Evolutionary conservation across 352 stramenopile genomes (phyloP).

Genomic region (Saprolegnia parasitica): DNA sequence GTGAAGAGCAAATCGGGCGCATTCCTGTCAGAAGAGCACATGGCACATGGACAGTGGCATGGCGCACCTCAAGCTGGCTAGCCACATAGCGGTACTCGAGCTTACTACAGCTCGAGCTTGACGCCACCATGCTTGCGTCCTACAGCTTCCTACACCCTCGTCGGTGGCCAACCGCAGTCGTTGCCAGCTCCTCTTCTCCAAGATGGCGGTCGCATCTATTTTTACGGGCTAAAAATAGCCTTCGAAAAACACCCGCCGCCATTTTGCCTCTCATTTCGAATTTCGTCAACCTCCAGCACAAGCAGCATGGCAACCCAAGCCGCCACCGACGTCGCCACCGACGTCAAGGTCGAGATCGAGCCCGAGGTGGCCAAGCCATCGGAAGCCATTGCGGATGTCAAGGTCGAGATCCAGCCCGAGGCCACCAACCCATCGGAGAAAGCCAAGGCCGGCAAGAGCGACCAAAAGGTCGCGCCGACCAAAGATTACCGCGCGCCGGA

Average conservation of each 20-base stretch:
- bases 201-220: background rate
- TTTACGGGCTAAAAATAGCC: background rate
- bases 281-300: background rate
- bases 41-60: no score
- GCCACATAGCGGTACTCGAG: no score
- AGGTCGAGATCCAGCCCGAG: background rate
- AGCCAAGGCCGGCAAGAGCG: background rate
- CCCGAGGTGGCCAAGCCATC: background rate
- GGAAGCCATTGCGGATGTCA: background rate
- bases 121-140: no score
- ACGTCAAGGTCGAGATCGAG: background rate
- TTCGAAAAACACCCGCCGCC: background rate
- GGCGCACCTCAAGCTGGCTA: no score
- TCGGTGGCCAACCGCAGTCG: no score
- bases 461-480: background rate
- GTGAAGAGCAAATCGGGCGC: no score
- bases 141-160: no score
- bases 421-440: background rate
- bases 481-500: conserved; percentile 2
- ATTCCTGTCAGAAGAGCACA: no score
- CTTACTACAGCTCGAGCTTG: no score
- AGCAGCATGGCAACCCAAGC: background rate
- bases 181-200: background rate
- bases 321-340: background rate
- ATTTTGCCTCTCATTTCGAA: background rate